These are phyloP conservation scores for Auricularia cornea DNA, from an alignment of 768 basidiomycete species.

Conservation along the genomic window DNA sequence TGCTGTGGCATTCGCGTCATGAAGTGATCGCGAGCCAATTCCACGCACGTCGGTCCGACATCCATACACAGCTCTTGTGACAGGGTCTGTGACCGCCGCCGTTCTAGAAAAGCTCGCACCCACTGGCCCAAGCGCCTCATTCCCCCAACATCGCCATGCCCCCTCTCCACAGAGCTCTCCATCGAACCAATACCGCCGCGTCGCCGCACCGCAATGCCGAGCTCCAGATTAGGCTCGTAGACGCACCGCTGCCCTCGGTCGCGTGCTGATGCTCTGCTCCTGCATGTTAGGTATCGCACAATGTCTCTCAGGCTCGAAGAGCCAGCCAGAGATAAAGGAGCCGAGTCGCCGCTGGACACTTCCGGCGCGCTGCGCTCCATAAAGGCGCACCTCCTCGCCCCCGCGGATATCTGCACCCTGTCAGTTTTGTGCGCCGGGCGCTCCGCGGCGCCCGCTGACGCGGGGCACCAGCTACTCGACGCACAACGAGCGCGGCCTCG, in stretches of 20 bases:
- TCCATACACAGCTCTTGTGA: too few relatives aligned
- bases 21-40: too few relatives aligned
- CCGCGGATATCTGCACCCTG: constrained; percentile 35
- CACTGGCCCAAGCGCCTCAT: too few relatives aligned
- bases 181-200: too few relatives aligned
- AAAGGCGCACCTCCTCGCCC: constrained; percentile 38
- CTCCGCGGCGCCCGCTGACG: not conserved
- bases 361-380: constrained; percentile 35
- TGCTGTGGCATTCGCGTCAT: too few relatives aligned
- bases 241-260: not conserved
- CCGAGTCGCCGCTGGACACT: constrained; percentile 18
- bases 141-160: too few relatives aligned
- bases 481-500: constrained; percentile 38
- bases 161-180: too few relatives aligned
- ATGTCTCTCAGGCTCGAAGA: not conserved
- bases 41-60: too few relatives aligned
- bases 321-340: not conserved
- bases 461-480: constrained; percentile 24
- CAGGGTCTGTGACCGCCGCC: too few relatives aligned
- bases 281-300: not conserved
- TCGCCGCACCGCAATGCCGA: not conserved
- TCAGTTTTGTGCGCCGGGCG: not conserved
- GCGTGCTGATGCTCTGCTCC: not conserved
- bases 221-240: not conserved
- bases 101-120: too few relatives aligned